Evolutionary conservation across 495 filamentous ascomycete genomes (phyloP).

Genomic region (Aspergillus wentii): DNA sequence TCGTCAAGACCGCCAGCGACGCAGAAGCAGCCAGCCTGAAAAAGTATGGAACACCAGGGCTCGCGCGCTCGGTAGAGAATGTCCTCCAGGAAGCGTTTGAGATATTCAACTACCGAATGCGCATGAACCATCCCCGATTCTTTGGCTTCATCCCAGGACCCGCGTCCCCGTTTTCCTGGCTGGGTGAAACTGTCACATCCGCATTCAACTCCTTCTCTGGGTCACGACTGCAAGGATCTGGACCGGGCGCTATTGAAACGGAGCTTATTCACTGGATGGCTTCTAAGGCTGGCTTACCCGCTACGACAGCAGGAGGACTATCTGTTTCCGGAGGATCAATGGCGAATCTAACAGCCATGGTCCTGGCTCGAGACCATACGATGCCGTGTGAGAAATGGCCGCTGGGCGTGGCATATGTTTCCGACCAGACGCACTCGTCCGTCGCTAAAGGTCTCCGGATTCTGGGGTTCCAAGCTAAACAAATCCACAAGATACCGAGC

Average conservation of each 20-base stretch:
- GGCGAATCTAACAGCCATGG: conserved; percentile 20
- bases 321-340: conserved; percentile 24
- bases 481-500: conserved; percentile 13
- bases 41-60: too few relatives aligned
- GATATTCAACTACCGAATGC: too few relatives aligned
- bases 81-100: too few relatives aligned
- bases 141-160: conserved; percentile 15
- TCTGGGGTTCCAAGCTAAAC: conserved; percentile 12
- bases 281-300: conserved; percentile 6
- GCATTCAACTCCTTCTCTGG: conserved; percentile 11
- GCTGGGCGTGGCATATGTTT: conserved; percentile 16
- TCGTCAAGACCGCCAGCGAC: too few relatives aligned
- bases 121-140: conserved; percentile 11
- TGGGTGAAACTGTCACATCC: conserved; percentile 7
- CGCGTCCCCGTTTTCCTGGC: conserved; percentile 2
- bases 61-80: too few relatives aligned
- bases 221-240: conserved; percentile 7
- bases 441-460: conserved; percentile 18
- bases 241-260: conserved; percentile 11
- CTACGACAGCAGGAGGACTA: conserved; percentile 12
- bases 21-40: too few relatives aligned
- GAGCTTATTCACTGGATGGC: conserved; percentile 15
- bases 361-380: conserved; percentile 17
- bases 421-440: conserved; percentile 19
- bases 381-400: conserved; percentile 1